Conservation (phyloP, 495 filamentous ascomycete genomes). For the Neurospora sp. region DNA sequence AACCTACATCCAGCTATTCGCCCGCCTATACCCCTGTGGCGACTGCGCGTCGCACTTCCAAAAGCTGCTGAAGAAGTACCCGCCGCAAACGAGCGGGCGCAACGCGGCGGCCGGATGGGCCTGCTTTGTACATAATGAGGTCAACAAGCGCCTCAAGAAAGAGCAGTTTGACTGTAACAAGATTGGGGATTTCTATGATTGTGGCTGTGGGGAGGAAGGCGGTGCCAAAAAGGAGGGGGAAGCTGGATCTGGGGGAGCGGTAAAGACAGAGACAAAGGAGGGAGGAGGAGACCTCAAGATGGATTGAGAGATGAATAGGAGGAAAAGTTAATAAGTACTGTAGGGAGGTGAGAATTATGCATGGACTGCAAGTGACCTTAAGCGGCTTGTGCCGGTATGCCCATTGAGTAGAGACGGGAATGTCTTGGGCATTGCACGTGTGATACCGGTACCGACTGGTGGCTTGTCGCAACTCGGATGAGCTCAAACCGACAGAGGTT, state of each 20-base stretch:
- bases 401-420: background rate
- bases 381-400: background rate
- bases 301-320: constrained; percentile 23
- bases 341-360: background rate
- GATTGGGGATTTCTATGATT: constrained; percentile 90
- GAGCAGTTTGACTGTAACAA: constrained; percentile 76
- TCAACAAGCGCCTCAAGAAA: constrained; percentile 81
- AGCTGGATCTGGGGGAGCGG: background rate
- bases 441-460: background rate
- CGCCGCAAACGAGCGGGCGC: constrained; percentile 82
- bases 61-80: constrained; percentile 66
- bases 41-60: constrained; percentile 92
- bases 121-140: constrained; percentile 89
- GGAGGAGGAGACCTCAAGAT: constrained; percentile 26
- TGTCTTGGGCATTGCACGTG: background rate
- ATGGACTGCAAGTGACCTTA: background rate
- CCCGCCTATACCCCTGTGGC: constrained; percentile 87
- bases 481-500: background rate
- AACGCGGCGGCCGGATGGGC: constrained; percentile 83
- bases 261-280: constrained; percentile 1
- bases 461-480: background rate
- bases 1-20: constrained; percentile 82
- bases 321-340: background rate
- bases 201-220: constrained; percentile 79
- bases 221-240: constrained; percentile 21